Evolutionary conservation across 2,329 filamentous ascomycete genomes (phyloP), one percentile per base, ranked within the genome.

Genomic region (Paecilomyces variotii): DNA sequence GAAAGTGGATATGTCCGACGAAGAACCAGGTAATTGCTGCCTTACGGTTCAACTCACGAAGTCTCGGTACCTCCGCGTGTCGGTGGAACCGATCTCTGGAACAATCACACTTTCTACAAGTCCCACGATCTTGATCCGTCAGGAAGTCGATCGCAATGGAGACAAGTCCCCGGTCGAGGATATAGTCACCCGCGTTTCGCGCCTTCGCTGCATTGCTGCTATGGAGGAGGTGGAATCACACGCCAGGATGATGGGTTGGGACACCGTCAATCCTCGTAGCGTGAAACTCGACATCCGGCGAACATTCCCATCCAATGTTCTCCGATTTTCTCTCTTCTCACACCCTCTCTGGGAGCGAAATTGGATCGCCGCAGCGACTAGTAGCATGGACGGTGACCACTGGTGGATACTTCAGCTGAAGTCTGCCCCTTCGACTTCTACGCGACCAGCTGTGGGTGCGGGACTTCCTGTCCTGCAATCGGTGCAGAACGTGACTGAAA

Each of bases 21-120:
- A 78, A 0, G 84, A 90, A 54, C 87, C 90, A 0, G 81, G 82
- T 11, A 81, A 88, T 39, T 92, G 88, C 53, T 79, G 75, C 32
- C 78, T 97, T 56, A 80, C 79, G 32, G 81, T 93, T 64, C 87
- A 89, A 63, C 78, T 96, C 28, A 88, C 88, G 3, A 78, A 80
- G n/a, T 78, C 81, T 27, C 80, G 84, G 57, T 76, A 79, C 39
- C 75, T 88, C 34, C 82, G 79, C 4, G 73, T 96, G 28, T 80
- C 83, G 19, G 80, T 97, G 53, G 90, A 96, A 64, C 85, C 88
- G 0, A 84, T 89, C 27, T 91, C 89, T 0, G 94, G 94, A n/a
- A 76, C 81, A 10, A 87, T 91, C 61, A 84, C 86, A 9, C 74
- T 96, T 39, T 83, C 84, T 59, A 89, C 91, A 12, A 82, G 82